Percentiles rank a stretch among this genome's conserved stretches.
Evolutionary conservation across 192 early-diverging fungal species (phyloP).

Genomic region (Podila verticillata): DNA sequence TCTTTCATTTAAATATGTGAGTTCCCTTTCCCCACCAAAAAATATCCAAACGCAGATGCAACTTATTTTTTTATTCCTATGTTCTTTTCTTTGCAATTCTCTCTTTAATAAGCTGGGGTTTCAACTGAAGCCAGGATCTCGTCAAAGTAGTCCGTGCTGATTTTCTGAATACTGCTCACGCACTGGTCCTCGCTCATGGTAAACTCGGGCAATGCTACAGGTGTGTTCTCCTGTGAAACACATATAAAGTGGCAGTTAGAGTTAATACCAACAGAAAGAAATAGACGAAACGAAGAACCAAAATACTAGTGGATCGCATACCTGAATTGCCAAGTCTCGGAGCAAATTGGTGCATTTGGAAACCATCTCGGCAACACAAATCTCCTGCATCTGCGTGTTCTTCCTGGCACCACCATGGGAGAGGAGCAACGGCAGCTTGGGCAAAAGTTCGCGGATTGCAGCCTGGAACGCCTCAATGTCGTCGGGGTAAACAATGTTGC

Average conservation of each 20-base stretch:
- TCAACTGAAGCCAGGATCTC: conserved; percentile 35
- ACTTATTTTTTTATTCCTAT: not conserved
- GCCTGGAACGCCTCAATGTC: conserved; percentile 20
- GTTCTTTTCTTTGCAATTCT: not conserved
- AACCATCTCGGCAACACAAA: conserved; percentile 34
- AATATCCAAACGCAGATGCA: no score
- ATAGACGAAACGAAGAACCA: not conserved
- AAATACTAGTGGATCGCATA: conserved; percentile 1
- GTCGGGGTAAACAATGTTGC: conserved; percentile 30
- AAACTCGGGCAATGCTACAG: conserved; percentile 11
- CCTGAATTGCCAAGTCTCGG: conserved; percentile 29
- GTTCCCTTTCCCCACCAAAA: no score
- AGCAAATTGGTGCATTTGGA: conserved; percentile 31
- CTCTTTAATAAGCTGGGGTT: conserved; percentile 18
- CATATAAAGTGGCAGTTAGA: not conserved
- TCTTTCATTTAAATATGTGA: no score
- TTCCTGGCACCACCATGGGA: not conserved
- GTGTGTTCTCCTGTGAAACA: not conserved
- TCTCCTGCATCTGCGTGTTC: conserved; percentile 8
- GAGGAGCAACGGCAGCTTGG: conserved; percentile 16
- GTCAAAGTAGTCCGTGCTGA: conserved; percentile 47
- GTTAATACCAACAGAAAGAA: not conserved
- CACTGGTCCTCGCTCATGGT: conserved; percentile 34
- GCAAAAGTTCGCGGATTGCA: conserved; percentile 15
- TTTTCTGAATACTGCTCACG: conserved; percentile 35